Evolutionary conservation across 345 rosid species (phyloP), one percentile per base, ranked within the genome.

Genomic region (Boechera stricta): DNA sequence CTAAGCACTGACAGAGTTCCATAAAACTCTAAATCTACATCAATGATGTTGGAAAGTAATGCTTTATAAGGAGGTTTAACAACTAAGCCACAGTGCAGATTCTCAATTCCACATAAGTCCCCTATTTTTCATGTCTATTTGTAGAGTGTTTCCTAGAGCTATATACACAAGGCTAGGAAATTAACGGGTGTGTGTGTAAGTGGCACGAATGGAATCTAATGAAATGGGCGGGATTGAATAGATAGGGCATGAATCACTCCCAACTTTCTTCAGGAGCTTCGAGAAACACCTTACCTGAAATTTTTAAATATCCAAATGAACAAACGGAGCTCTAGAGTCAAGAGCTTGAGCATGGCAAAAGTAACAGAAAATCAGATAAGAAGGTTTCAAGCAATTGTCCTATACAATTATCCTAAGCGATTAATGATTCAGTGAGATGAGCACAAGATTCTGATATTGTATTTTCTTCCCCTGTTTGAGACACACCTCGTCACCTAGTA

Each of bases 231-330:
- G 83, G 75, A 95, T 61, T n/a, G 90, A 49, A 76, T 85, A 80
- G 67, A 44, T 75, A 47, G 91, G 86, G 82, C 92, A 90, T 10
- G 90, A 84, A 63, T 81, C 82, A 60, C 70, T 85, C 75, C 85
- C 91, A 53, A 88, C 96, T 84, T 92, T 92, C 85, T 77, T 86
- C 65, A 92, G 71, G 73, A 91, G 48, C 84, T 87, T 89, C 73
- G 83, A 81, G 81, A 95, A 92, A 38, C 90, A 90, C 75, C 82
- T 92, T 45, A 86, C 91, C 98, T 92, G 85, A 79, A 85, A 84
- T 31, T 63, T 63, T 12, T 38, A 38, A 3, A 65, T 49, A 64
- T 41, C 55, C 31, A 58, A 42, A 49, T 51, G 39, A 77, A 10
- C 33, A 72, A 49, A 72, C 6, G 24, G 28, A 56, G 64, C 45